Evolutionary conservation across 2,329 filamentous ascomycete genomes (phyloP).

Genomic region (Apiospora pterosperma): DNA sequence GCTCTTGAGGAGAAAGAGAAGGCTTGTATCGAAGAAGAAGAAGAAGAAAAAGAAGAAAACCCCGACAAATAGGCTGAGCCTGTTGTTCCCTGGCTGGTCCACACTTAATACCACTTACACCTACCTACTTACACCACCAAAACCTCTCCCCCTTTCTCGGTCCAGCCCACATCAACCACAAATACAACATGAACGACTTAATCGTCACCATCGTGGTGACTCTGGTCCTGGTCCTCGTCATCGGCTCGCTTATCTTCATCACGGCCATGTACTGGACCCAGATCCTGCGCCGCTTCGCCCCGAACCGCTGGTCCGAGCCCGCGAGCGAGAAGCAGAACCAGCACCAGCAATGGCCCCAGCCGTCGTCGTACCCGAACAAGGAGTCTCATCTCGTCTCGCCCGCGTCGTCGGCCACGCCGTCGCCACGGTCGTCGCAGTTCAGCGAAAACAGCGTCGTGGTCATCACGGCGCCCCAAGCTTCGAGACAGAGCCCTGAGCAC

Average conservation of each 20-base stretch:
- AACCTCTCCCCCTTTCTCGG: not conserved
- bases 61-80: not conserved
- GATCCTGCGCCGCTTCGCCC: not conserved
- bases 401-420: not conserved
- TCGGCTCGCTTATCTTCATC: not conserved
- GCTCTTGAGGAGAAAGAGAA: not conserved
- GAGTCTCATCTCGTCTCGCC: not conserved
- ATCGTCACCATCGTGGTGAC: conserved; percentile 2
- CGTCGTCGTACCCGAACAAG: not conserved
- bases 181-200: not conserved
- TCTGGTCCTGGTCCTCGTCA: conserved; percentile 2
- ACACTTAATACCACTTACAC: not conserved
- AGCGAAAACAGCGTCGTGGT: not conserved
- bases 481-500: not conserved
- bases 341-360: not conserved
- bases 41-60: no score
- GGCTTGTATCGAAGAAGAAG: not conserved
- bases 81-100: not conserved
- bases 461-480: not conserved
- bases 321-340: conserved; percentile 1
- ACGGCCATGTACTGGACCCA: conserved; percentile 3
- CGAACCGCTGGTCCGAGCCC: not conserved
- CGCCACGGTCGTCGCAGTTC: not conserved
- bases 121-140: not conserved
- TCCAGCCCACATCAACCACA: not conserved